phyloP scores from a whole-genome alignment of 306 rosid species.

The Elaeagnus macrophylla region DNA sequence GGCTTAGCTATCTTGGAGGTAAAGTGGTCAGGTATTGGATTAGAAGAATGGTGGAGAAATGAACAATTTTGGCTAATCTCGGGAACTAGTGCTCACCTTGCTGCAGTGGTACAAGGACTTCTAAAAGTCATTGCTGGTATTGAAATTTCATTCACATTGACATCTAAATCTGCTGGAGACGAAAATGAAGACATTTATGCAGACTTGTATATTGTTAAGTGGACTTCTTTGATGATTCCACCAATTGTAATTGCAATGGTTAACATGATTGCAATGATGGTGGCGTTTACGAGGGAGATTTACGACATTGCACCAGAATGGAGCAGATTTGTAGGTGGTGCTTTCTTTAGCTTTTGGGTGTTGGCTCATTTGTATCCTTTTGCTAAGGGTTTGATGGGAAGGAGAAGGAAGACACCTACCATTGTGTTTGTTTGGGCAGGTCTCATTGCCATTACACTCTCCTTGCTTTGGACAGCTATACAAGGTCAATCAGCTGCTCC shows the following conservation, averaged over 20 bases:
- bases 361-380: constrained; percentile 51
- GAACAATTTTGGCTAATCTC: constrained; percentile 55
- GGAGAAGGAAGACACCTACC: constrained; percentile 47
- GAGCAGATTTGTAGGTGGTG: constrained; percentile 42
- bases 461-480: constrained; percentile 43
- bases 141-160: constrained; percentile 45
- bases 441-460: constrained; percentile 45
- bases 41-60: constrained; percentile 55
- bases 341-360: constrained; percentile 48
- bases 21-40: constrained; percentile 42
- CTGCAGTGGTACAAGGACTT: constrained; percentile 42
- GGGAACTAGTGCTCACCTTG: constrained; percentile 46
- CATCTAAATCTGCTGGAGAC: constrained; percentile 35
- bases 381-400: constrained; percentile 50
- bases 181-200: constrained; percentile 30
- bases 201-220: constrained; percentile 39
- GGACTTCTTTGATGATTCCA: constrained; percentile 46
- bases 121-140: constrained; percentile 45
- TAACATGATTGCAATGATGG: constrained; percentile 35
- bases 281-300: constrained; percentile 38
- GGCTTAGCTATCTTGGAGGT: constrained; percentile 36
- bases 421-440: constrained; percentile 52
- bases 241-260: constrained; percentile 42
- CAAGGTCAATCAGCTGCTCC: constrained; percentile 17
- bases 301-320: constrained; percentile 31